These are phyloP conservation scores for Leishmania braziliensis DNA, from an alignment of 208 protist species.

Conservation along the genomic window DNA sequence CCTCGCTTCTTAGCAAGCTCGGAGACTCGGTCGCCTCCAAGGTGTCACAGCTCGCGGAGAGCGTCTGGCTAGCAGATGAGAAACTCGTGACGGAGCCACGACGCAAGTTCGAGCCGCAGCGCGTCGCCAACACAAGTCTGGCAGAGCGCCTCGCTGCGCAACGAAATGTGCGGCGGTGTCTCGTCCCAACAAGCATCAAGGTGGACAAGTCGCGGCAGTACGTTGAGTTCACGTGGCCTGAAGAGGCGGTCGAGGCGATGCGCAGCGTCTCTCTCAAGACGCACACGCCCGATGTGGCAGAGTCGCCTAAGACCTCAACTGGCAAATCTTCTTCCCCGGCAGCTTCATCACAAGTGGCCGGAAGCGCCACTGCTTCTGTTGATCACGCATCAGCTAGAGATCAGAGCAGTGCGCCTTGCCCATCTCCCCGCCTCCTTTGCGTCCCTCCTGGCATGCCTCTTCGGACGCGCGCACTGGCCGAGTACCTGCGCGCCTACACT, in stretches of 20 bases:
- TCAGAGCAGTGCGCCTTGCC: not conserved
- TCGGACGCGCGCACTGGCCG: slow-evolving; percentile 38
- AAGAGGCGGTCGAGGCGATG: slow-evolving; percentile 28
- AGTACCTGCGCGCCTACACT: slow-evolving; percentile 67
- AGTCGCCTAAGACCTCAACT: not conserved
- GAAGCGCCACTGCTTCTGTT: not conserved
- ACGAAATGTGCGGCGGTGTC: slow-evolving; percentile 41
- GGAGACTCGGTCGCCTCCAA: slow-evolving; percentile 31
- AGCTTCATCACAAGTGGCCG: not conserved
- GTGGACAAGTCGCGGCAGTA: slow-evolving; percentile 65
- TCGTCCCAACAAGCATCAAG: slow-evolving; percentile 59
- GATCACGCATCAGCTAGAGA: not conserved
- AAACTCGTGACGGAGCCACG: slow-evolving; percentile 76
- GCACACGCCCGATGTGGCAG: not conserved
- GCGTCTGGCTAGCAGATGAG: slow-evolving; percentile 37
- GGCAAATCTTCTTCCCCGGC: not conserved
- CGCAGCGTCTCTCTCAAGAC: slow-evolving; percentile 7
- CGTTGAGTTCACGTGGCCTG: slow-evolving; percentile 75
- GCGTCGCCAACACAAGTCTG: slow-evolving; percentile 40
- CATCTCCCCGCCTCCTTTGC: not conserved
- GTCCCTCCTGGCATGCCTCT: not conserved
- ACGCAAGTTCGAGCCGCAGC: slow-evolving; percentile 41
- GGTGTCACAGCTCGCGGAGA: slow-evolving; percentile 22
- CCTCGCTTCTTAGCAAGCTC: slow-evolving; percentile 8
- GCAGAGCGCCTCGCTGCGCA: slow-evolving; percentile 68